These are phyloP conservation scores for Mycena albidolilacea DNA, from an alignment of 768 basidiomycete genomes.

Conservation along the genomic window DNA sequence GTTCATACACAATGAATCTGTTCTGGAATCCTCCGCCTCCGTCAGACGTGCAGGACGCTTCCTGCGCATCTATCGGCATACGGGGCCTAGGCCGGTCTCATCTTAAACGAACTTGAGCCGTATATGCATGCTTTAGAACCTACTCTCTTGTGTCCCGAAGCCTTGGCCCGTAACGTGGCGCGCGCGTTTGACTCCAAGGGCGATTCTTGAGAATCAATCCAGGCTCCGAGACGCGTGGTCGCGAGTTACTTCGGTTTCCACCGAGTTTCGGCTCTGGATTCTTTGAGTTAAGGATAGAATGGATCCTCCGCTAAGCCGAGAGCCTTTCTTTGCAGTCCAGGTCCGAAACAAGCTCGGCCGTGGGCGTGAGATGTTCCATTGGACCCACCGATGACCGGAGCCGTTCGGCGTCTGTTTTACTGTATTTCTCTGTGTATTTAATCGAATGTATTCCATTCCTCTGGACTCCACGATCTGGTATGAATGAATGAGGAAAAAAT, in stretches of 20 bases:
- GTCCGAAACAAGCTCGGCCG: not conserved
- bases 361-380: not conserved
- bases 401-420: not conserved
- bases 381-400: not conserved
- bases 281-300: not conserved
- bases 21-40: not conserved
- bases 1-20: too few relatives aligned
- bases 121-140: not conserved
- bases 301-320: not conserved
- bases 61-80: conserved; percentile 1
- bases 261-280: not conserved
- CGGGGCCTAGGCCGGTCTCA: not conserved
- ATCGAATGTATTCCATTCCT: too few relatives aligned
- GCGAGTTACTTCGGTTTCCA: not conserved
- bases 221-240: not conserved
- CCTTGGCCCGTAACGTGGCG: not conserved
- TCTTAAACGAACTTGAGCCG: not conserved
- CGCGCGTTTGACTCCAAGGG: not conserved
- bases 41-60: not conserved
- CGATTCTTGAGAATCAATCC: not conserved
- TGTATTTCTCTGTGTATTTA: not conserved
- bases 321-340: not conserved
- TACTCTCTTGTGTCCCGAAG: not conserved
- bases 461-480: too few relatives aligned
- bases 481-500: too few relatives aligned